These are phyloP conservation scores for Sclerospora graminicola DNA, from an alignment of 352 stramenopile species.

Conservation along the genomic window DNA sequence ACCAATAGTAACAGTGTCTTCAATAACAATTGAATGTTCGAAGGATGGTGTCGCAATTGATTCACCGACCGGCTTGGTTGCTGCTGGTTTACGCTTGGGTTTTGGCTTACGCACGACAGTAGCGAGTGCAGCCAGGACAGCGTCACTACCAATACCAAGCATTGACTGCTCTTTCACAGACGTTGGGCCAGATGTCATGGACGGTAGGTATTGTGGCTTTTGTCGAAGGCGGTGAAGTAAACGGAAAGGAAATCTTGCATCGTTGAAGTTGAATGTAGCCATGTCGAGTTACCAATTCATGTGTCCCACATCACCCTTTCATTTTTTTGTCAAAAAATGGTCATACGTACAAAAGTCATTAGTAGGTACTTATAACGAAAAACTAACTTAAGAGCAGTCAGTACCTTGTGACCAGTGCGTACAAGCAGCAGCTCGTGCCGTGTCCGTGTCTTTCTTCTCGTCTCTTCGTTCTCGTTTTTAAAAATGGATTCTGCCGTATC, in stretches of 20 bases:
- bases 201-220: neutral
- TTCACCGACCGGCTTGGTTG: neutral
- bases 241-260: too few relatives aligned
- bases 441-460: neutral
- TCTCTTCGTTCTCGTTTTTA: neutral
- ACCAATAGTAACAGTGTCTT: neutral
- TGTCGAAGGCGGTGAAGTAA: too few relatives aligned
- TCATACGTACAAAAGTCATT: too few relatives aligned
- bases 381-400: too few relatives aligned
- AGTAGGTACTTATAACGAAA: too few relatives aligned
- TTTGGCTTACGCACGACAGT: conserved; percentile 4
- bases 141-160: conserved; percentile 1
- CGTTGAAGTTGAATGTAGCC: too few relatives aligned
- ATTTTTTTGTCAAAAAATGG: too few relatives aligned
- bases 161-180: neutral
- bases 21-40: neutral
- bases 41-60: neutral
- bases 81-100: neutral
- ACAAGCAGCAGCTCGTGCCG: too few relatives aligned
- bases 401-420: too few relatives aligned
- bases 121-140: conserved; percentile 1
- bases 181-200: neutral
- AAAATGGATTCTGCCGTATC: conserved; percentile 34
- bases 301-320: too few relatives aligned
- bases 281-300: too few relatives aligned